Base-by-base conservation (phyloP, 2,329 filamentous ascomycete genomes). In the Hirsutella minnesotensis region DNA sequence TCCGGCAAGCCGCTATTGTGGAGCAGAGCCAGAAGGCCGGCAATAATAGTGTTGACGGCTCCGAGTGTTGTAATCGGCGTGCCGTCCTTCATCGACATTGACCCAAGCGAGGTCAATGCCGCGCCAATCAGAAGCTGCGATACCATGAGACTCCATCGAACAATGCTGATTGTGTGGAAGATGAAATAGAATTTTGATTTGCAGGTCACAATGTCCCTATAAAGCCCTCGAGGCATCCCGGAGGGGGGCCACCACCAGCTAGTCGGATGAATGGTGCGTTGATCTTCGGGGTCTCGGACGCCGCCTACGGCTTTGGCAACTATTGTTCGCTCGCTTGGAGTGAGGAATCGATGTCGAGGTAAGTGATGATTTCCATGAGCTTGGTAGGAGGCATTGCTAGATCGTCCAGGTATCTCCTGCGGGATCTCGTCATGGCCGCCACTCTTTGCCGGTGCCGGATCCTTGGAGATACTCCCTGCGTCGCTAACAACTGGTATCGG, bases 1-100 rank as follows among this genome's bases (percentile, higher is more conserved):
- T 73, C 68, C 3, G 72, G 71, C 16, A 75, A 52, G 1, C 72
- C 72, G 45, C 69, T 73, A 51, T 75, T 75, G 55, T 74, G 70
- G 44, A 75, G 50, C 15, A 75, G 57, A 3, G 69, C 72, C 4
- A 75, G 59, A 7, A 74, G 51, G 2, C 72, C 72, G 8, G 72
- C 68, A 34, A 66, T 60, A 43, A 71, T 54, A 0, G 72, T 75
- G 52, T 73, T 74, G 44, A 64, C 50, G 5, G 68, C 70, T 1
- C 68, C 71, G 8, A 75, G 63, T n/a, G 66, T 46, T 3, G 71
- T 73, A 43, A 75, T 70, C 15, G 62, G 54, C 1, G 58, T 64
- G 12, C 65, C 64, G 12, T 63, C 43, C 12, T 55, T 45, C 20
- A 51, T 44, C 8, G 64, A 58, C 41, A 67, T 51, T 7, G 70